Base-by-base conservation (phyloP, 176 grass and related monocot species). In the Cenchrus purpureus region DNA sequence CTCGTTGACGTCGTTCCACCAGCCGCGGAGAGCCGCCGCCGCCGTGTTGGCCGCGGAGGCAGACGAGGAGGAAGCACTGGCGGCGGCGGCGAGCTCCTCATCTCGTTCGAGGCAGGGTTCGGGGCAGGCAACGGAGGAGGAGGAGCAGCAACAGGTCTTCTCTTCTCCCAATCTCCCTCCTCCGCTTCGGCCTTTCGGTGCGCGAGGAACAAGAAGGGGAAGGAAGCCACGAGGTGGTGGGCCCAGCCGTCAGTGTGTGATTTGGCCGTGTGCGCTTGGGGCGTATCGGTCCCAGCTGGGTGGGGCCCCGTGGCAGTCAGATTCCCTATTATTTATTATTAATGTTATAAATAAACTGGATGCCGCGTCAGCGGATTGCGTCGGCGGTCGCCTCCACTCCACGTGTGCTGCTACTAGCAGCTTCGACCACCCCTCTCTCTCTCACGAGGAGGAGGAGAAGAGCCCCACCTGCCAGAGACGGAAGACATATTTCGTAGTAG, bases 1-100 rank as follows among this genome's bases (percentile, higher is more conserved):
- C 77, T 83, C 91, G 83, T 93, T 98, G 61, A 98, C 87, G 31
- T 93, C 89, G 71, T 79, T 52, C 95, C 92, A 98, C 91, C 91
- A 95, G 10, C 91, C 87, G 49, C 79, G 64, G 19, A 94, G 32
- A 62, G 59, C 77, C 45, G 12, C 54, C 29, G 2, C 73, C 15
- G 13, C 8, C 20, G 61, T 2, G 51, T 53, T 45, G 48, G 48
- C 34, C 34, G 34, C 43, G 22, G 61, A 48, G 13, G 66, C 25
- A 4, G 68, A 1, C 1, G 76, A 37, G 17, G 67, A 76, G 59
- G 56, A 10, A 6, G 82, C 61, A 0, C 13, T 34, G 10, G 54
- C 37, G 54, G 53, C 46, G 68, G 65, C 12, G 32, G 61, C 79
- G 31, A 87, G 40, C 74, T 84, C 84, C 84, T 74, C 89, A 79